Conservation (phyloP, 2,329 filamentous ascomycete genomes). For the Cladosporium sp. region DNA sequence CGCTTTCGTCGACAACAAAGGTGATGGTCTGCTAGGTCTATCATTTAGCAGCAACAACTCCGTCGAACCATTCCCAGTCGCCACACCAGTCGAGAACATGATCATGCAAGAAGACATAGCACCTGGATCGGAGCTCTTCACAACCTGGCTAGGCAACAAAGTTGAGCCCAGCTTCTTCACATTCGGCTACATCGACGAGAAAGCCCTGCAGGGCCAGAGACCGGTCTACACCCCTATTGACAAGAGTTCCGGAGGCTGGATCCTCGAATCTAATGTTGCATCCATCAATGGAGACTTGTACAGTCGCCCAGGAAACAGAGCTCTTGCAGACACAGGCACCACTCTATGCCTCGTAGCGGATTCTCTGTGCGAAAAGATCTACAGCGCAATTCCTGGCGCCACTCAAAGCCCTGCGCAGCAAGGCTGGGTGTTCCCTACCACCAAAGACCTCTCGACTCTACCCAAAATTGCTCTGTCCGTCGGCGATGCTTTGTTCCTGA, state of each 20-base stretch:
- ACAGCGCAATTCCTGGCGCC: conserved; percentile 59
- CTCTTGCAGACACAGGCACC: conserved; percentile 69
- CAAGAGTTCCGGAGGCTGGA: conserved; percentile 65
- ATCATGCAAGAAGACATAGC: conserved; percentile 55
- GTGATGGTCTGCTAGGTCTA: conserved; percentile 65
- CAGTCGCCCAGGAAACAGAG: conserved; percentile 53
- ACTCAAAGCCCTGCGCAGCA: conserved; percentile 48
- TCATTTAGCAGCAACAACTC: conserved; percentile 49
- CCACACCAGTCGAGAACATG: conserved; percentile 67
- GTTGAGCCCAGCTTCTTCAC: conserved; percentile 60
- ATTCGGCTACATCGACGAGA: conserved; percentile 66
- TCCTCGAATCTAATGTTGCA: conserved; percentile 55
- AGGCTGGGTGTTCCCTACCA: conserved; percentile 61
- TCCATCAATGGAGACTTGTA: conserved; percentile 55
- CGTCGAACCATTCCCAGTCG: conserved; percentile 45
- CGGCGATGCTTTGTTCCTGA: conserved; percentile 55
- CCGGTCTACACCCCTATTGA: conserved; percentile 58
- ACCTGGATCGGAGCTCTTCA: conserved; percentile 56
- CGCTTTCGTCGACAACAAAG: conserved; percentile 53
- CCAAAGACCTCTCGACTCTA: conserved; percentile 48
- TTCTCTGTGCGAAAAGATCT: conserved; percentile 57
- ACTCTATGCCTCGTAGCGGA: conserved; percentile 65
- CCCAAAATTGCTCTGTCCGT: conserved; percentile 62
- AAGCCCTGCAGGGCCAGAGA: conserved; percentile 47
- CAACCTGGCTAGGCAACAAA: conserved; percentile 59